Evolutionary conservation across 345 rosid species (phyloP).

Genomic region (Anacardium occidentale): DNA sequence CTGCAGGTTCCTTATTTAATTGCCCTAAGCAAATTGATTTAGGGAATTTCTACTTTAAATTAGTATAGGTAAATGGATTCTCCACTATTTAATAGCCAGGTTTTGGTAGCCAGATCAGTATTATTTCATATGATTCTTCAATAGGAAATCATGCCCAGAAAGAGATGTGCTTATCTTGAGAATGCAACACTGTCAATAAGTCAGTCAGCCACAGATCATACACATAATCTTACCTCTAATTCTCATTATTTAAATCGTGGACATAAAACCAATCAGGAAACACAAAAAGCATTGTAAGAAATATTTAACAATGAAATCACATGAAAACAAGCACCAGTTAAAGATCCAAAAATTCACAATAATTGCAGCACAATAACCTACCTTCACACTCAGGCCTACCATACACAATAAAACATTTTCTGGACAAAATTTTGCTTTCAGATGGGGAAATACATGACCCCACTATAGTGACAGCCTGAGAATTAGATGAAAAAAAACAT

Average conservation of each 20-base stretch:
- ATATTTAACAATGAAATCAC: not conserved
- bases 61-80: not conserved
- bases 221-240: not conserved
- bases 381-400: not conserved
- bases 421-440: not conserved
- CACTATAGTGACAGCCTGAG: not conserved
- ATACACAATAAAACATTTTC: not conserved
- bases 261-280: not conserved
- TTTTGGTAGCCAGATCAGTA: not conserved
- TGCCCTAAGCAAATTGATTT: not conserved
- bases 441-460: not conserved
- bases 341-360: not conserved
- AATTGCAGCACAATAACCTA: not conserved
- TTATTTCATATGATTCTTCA: not conserved
- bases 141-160: not conserved
- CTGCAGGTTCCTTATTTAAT: not conserved
- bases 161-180: not conserved
- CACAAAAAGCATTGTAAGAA: not conserved
- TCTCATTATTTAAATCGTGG: not conserved
- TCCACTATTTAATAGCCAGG: not conserved
- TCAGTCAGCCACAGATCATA: not conserved
- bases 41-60: not conserved
- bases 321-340: not conserved
- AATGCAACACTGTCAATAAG: not conserved
- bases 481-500: not conserved